These are phyloP conservation scores for Raphidocelis subcapitata DNA, from an alignment of 139 green algal genomes.

Conservation along the genomic window DNA sequence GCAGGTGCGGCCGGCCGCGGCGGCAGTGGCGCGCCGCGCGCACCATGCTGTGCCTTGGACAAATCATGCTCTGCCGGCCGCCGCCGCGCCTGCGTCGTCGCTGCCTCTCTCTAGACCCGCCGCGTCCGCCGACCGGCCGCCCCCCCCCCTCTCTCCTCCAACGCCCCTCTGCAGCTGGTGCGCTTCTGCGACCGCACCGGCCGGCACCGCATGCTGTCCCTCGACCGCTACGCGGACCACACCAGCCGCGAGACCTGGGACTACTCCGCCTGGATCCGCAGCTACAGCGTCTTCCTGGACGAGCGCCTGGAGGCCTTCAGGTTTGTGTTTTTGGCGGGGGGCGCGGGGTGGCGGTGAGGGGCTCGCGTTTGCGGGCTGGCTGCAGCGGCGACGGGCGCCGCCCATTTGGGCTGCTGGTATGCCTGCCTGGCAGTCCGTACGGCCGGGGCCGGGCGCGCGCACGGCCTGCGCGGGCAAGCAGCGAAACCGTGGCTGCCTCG, in stretches of 20 bases:
- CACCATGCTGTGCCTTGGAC: too few species aligned
- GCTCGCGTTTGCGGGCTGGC: too few species aligned
- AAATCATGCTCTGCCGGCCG: too few species aligned
- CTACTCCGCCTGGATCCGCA: constrained; percentile 85
- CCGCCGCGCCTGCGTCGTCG: too few species aligned
- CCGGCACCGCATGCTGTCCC: constrained; percentile 53
- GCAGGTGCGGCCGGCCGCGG: too few species aligned
- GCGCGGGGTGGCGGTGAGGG: neutral
- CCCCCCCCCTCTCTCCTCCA: too few species aligned
- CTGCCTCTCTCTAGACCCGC: too few species aligned
- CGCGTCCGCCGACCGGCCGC: too few species aligned
- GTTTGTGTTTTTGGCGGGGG: neutral
- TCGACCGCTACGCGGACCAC: constrained; percentile 70
- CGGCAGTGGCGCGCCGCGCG: too few species aligned
- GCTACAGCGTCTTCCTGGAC: constrained; percentile 91
- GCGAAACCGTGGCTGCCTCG: too few species aligned
- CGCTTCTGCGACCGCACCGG: constrained; percentile 51
- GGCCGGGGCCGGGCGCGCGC: too few species aligned
- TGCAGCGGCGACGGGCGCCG: neutral
- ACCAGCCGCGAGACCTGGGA: constrained; percentile 73
- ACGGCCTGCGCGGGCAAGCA: too few species aligned
- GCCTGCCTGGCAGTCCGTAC: neutral
- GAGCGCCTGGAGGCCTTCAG: constrained; percentile 75
- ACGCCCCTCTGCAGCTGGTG: constrained; percentile 45
- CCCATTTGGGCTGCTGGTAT: neutral